Base-by-base conservation (phyloP, 306 rosid species). In the Castanospermum australe region DNA sequence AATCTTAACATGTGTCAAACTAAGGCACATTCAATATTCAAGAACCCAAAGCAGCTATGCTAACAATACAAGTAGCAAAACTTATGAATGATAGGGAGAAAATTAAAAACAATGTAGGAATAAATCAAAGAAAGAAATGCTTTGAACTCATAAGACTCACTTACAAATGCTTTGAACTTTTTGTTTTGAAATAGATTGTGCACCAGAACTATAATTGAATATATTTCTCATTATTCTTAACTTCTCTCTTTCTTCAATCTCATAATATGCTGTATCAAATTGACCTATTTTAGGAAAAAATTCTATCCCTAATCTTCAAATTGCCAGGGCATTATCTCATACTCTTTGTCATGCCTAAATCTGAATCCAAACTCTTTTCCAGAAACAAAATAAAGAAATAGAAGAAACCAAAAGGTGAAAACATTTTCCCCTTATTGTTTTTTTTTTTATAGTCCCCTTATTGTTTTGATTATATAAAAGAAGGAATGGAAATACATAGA, bases 1-100 rank as follows among this genome's bases (percentile, higher is more conserved):
- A 84, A 67, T 76, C 48, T 65, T 50, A 8, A 84, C 24, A 54
- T 8, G 60, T 22, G 78, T 56, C 36, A 85, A 81, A 67, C 55
- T 24, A 70, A 50, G 1, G 66, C 21, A 71, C 38, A 67, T 71
- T 28, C 47, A 77, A 84, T 32, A 24, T 63, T 55, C 59, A 63
- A 70, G 42, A 79, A 51, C 28, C 45, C 6, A 39, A 20, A 57
- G 36, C 72, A 75, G 15, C 24, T 35, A 79, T 47, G 48, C 63
- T 39, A 18, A 44, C 15, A 64, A 5, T 51, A 41, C 25, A 52
- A 8, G 38, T 13, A 67, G 45, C 21, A 64, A 18, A 41, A 55
- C 44, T 47, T 20, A 55, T 36, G 22, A 77, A 38, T 38, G 5
- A 24, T 8, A 48, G 6, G 12, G 17, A n/a, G 33, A 24, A 60